Percentiles rank a stretch among this genome's conserved stretches.
Evolutionary conservation across 148 eudicot genomes (phyloP).

Genomic region (Rhododendron simsii): DNA sequence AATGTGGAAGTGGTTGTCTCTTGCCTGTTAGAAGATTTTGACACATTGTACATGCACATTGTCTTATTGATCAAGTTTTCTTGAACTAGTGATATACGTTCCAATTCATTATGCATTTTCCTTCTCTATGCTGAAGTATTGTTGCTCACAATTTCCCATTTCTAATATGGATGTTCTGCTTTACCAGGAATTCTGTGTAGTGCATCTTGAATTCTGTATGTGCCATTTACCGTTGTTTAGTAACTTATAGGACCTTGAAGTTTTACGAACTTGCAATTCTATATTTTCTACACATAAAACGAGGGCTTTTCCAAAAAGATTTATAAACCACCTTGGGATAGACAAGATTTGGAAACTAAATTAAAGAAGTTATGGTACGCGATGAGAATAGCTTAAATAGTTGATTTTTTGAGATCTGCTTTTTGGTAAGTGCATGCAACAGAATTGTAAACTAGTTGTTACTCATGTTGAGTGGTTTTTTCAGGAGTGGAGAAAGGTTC

Average conservation of each 20-base stretch:
- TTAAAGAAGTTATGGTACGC: neutral
- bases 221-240: neutral
- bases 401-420: neutral
- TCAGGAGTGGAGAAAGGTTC: conserved; percentile 96
- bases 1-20: no score
- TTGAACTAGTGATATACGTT: no score
- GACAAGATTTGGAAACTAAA: neutral
- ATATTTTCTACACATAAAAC: neutral
- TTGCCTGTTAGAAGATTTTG: no score
- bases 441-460: neutral
- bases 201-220: neutral
- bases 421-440: neutral
- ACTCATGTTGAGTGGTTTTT: neutral
- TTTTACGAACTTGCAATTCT: neutral
- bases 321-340: neutral
- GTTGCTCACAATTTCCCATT: neutral
- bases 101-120: neutral
- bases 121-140: neutral
- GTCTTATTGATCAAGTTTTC: no score
- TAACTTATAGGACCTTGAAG: neutral
- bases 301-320: neutral
- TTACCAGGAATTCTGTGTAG: neutral
- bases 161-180: neutral
- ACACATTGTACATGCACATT: no score
- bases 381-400: neutral